Percentiles rank a stretch among this genome's conserved stretches.
Conservation (phyloP, 2,329 filamentous ascomycete species). For the Helotiales sp. region DNA sequence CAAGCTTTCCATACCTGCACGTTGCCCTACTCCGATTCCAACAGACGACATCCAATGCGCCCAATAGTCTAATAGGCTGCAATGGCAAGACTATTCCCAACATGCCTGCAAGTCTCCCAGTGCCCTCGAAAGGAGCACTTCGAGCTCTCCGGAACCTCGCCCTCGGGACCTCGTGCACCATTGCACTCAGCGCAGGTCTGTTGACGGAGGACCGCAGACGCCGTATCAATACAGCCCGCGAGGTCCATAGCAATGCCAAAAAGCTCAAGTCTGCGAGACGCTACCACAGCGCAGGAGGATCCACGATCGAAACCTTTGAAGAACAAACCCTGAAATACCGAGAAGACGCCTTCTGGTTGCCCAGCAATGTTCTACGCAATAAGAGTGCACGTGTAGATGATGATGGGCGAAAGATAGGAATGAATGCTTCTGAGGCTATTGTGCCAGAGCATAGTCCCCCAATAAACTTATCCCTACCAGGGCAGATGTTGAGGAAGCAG, state of each 20-base stretch:
- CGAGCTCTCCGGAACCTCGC: constrained; percentile 56
- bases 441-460: neutral
- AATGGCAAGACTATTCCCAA: constrained; percentile 23
- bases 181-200: constrained; percentile 42
- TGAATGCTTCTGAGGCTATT: neutral
- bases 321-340: constrained; percentile 20
- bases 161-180: constrained; percentile 57
- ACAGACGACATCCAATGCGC: neutral
- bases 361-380: constrained; percentile 17
- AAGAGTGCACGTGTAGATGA: neutral
- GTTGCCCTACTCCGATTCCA: neutral
- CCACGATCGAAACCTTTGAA: constrained; percentile 25
- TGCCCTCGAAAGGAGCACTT: constrained; percentile 56
- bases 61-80: neutral
- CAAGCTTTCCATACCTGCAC: neutral
- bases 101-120: constrained; percentile 43
- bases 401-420: neutral
- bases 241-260: constrained; percentile 53
- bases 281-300: constrained; percentile 38
- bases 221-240: constrained; percentile 50
- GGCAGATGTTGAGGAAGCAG: neutral
- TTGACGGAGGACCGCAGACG: constrained; percentile 58
- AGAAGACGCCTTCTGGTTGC: constrained; percentile 25
- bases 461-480: neutral
- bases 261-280: constrained; percentile 46